Evolutionary conservation across 169 alveolate species (phyloP).

Genomic region (Plasmodium coatneyi): DNA sequence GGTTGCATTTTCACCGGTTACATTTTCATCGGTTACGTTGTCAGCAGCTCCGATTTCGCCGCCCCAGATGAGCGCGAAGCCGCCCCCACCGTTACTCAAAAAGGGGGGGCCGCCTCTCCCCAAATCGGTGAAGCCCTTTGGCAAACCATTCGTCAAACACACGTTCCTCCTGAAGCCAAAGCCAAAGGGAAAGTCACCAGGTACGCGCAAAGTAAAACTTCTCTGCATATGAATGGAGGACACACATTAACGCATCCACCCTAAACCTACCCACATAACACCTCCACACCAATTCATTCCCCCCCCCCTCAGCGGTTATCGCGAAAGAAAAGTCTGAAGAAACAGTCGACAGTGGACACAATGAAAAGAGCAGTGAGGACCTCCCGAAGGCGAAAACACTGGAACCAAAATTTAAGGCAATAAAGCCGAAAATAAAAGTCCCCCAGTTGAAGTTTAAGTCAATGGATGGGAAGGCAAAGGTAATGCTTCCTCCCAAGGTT

Average conservation of each 20-base stretch:
- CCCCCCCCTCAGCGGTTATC: background rate
- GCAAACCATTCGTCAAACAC: background rate
- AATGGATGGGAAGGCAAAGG: background rate
- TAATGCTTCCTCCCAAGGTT: background rate
- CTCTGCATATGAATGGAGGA: background rate
- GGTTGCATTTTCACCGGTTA: no score
- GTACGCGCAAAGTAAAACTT: background rate
- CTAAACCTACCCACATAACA: background rate
- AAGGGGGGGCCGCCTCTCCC: constrained; percentile 8
- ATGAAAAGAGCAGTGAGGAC: background rate
- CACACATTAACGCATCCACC: background rate
- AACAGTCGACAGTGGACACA: background rate
- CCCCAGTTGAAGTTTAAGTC: constrained; percentile 21
- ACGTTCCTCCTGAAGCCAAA: constrained; percentile 9
- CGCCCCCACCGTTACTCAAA: background rate
- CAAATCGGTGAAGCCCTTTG: constrained; percentile 20
- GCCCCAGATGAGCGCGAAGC: constrained; percentile 28
- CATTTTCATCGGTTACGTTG: no score
- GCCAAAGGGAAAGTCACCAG: constrained; percentile 12
- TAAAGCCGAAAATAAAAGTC: constrained; percentile 21
- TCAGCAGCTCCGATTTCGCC: background rate
- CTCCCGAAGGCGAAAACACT: background rate
- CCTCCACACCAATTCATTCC: no score
- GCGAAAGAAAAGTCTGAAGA: background rate
- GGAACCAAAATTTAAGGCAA: background rate